phyloP scores from a whole-genome alignment of 768 basidiomycete species.

The Boletellus ananas region DNA sequence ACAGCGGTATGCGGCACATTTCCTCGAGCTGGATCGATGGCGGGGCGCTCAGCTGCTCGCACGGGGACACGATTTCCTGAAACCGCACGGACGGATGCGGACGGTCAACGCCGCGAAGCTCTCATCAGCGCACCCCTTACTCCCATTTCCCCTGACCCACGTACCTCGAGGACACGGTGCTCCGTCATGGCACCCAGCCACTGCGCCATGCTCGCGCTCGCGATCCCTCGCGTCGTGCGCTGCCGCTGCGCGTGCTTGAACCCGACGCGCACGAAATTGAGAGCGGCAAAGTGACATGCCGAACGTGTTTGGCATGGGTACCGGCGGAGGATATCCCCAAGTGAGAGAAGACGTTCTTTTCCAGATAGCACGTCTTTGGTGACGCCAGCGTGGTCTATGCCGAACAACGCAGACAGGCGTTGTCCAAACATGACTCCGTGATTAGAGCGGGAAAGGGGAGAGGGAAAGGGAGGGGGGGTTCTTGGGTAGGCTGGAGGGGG shows the following conservation, averaged over 20 bases:
- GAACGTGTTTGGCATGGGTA: constrained; percentile 38
- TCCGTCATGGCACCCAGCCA: constrained; percentile 15
- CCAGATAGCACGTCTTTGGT: constrained; percentile 26
- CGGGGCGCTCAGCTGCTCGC: constrained; percentile 43
- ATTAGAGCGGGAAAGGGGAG: not conserved
- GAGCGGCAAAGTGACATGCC: constrained; percentile 58
- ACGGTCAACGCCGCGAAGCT: too few species aligned
- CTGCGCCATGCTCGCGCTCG: not conserved
- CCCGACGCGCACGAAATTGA: constrained; percentile 57
- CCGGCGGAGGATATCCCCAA: constrained; percentile 42
- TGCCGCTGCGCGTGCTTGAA: constrained; percentile 27
- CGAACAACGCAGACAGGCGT: constrained; percentile 14
- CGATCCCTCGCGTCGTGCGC: not conserved
- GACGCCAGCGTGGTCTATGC: constrained; percentile 4
- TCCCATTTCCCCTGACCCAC: not conserved
- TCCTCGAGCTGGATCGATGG: constrained; percentile 49
- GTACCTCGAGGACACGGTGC: constrained; percentile 18
- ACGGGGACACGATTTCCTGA: constrained; percentile 54
- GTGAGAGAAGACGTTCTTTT: constrained; percentile 41
- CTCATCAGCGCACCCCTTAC: too few species aligned
- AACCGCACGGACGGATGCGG: not conserved
- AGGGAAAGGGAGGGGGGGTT: too few species aligned
- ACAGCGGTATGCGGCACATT: constrained; percentile 45
- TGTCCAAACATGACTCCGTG: constrained; percentile 10
- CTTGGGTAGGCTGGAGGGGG: not conserved